These are phyloP conservation scores for Russula compacta DNA, from an alignment of 768 basidiomycete genomes.

Conservation along the genomic window DNA sequence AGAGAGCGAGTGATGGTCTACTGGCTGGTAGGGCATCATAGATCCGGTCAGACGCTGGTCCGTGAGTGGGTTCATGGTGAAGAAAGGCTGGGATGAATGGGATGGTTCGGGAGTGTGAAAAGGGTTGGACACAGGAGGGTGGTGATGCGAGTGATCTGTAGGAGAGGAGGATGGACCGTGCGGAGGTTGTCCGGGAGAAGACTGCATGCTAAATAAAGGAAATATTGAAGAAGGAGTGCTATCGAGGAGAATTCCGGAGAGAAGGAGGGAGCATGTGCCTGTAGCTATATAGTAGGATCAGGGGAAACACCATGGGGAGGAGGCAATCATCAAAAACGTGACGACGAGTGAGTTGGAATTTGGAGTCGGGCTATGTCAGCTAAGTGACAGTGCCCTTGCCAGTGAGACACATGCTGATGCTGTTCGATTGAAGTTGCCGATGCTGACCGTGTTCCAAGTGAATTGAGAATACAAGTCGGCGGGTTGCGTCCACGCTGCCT, in stretches of 20 bases:
- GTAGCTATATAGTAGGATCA: constrained; percentile 6
- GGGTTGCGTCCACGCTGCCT: neutral
- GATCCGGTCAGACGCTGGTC: constrained; percentile 12
- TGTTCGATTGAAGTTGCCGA: too few species aligned
- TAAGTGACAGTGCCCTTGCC: too few species aligned
- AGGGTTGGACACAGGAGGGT: neutral
- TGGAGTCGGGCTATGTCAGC: too few species aligned
- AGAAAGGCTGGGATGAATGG: neutral
- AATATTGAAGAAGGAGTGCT: neutral
- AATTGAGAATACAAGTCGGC: neutral
- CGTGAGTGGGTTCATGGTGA: neutral
- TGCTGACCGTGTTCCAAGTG: too few species aligned
- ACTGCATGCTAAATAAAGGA: neutral
- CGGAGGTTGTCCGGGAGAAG: constrained; percentile 10
- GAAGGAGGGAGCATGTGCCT: constrained; percentile 3
- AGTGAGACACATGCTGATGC: too few species aligned
- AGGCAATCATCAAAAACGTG: neutral
- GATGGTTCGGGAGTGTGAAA: constrained; percentile 4
- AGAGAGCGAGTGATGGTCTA: constrained; percentile 6
- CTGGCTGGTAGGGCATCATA: constrained; percentile 7
- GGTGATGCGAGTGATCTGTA: neutral
- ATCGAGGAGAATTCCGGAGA: neutral
- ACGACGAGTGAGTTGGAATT: constrained; percentile 3
- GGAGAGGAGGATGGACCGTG: constrained; percentile 4
- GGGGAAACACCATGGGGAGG: neutral